Base-by-base conservation (phyloP, 805 yeast genomes). In the Zygotorulaspora chibaensis region DNA sequence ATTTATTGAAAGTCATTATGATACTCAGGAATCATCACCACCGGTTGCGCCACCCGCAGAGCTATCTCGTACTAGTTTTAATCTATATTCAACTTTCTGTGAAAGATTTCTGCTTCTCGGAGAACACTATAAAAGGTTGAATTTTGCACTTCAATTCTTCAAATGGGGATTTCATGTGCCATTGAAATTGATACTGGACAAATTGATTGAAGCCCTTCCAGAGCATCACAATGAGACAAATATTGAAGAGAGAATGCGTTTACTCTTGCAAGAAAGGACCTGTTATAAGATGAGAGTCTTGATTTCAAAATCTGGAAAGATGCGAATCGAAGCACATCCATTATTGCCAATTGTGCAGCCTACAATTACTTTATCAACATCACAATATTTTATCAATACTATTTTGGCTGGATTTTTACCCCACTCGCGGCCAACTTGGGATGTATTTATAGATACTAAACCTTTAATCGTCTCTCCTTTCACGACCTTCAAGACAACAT, bases 401-500 rank as follows among this genome's bases (percentile, higher is more conserved):
- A 51, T 57, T 13, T 58, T 51, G 28, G 42, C 36, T 42, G 68
- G 54, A 43, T 62, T 56, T 58, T 48, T 52, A 43, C 53, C 58
- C 11, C 39, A 50, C 0, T 57, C 66, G 1, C 52, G 59, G 1
- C 43, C 48, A 10, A 61, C 62, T 8, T 89, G 85, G 81, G 77
- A 73, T 16, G 80, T 88, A 0, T 80, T 78, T 55, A 56, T 89
- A 3, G 91, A 85, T 59, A 58, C 69, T 0, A 64, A 71, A 26
- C 71, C 80, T 1, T 72, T 77, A 1, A 52, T 74, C 36, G 74
- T 79, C 1, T 79, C 95, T 2, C 86, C 87, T 1, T 87, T 85
- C 65, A 87, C 96, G 0, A 83, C 95, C 3, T 84, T 89, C 67
- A 91, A 91, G 62, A 91, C 98, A 0, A 86, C 96, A 0, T 66